Percentiles rank a stretch among this genome's conserved stretches.
phyloP scores from a whole-genome alignment of 257 asterid species.

The Solanum lycopersicoides region DNA sequence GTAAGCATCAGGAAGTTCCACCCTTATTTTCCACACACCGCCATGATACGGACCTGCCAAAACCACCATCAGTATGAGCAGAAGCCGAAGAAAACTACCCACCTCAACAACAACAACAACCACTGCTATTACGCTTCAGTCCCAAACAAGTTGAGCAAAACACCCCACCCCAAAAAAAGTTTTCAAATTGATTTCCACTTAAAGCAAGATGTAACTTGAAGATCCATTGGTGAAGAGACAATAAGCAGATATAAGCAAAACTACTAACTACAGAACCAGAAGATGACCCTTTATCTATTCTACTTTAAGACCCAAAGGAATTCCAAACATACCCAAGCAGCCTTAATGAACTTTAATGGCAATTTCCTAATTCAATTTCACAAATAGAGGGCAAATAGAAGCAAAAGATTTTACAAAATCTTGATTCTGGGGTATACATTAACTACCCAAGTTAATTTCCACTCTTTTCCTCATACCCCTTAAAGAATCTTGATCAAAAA shows the following conservation, averaged over 20 bases:
- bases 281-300: not conserved
- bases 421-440: not conserved
- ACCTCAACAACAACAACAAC: not conserved
- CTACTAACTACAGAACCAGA: not conserved
- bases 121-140: not conserved
- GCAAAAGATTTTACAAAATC: not conserved
- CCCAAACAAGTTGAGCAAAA: not conserved
- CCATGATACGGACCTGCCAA: constrained; percentile 85
- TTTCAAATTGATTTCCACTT: not conserved
- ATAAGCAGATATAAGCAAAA: not conserved
- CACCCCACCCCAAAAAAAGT: not conserved
- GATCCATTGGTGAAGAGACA: not conserved
- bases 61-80: constrained; percentile 3
- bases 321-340: not conserved
- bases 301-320: not conserved
- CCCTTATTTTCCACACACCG: constrained; percentile 96
- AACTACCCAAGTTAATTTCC: not conserved
- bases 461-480: not conserved
- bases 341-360: not conserved
- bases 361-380: not conserved
- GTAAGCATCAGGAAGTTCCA: constrained; percentile 96
- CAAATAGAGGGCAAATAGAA: not conserved
- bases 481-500: not conserved
- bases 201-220: not conserved
- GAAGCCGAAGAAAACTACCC: not conserved